These are phyloP conservation scores for Ustanciosporium gigantosporum DNA, from an alignment of 1,284 basidiomycete species.

Conservation along the genomic window DNA sequence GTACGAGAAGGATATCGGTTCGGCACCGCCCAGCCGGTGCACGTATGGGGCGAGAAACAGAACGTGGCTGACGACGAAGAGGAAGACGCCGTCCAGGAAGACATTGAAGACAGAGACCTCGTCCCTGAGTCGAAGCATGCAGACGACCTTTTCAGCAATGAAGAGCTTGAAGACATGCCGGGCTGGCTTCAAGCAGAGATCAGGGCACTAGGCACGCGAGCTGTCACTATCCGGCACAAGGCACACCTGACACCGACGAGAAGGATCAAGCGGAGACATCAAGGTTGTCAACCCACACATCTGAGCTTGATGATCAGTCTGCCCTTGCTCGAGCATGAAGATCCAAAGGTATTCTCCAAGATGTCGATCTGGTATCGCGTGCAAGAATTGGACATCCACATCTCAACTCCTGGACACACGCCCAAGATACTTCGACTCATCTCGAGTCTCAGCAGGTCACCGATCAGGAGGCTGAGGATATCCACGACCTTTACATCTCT, in stretches of 20 bases:
- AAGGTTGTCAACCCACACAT: constrained; percentile 45
- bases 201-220: constrained; percentile 19
- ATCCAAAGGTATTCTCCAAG: constrained; percentile 42
- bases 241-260: constrained; percentile 45
- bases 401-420: constrained; percentile 42
- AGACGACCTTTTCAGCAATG: constrained; percentile 35
- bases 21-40: constrained; percentile 37
- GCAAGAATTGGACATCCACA: constrained; percentile 52
- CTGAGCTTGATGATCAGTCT: constrained; percentile 52
- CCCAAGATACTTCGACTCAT: constrained; percentile 41
- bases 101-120: background rate
- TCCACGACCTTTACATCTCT: constrained; percentile 48
- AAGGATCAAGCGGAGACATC: constrained; percentile 14
- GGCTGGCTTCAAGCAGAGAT: constrained; percentile 56
- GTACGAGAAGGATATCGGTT: constrained; percentile 38
- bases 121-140: constrained; percentile 11
- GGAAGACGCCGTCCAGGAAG: background rate
- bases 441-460: constrained; percentile 34
- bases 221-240: constrained; percentile 44
- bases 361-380: constrained; percentile 53
- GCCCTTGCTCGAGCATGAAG: constrained; percentile 54
- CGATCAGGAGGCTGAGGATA: constrained; percentile 46
- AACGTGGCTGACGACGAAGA: constrained; percentile 5
- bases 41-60: constrained; percentile 39
- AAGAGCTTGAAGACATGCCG: constrained; percentile 49